Conservation (phyloP, 345 rosid genomes). For the Citrus australasica region DNA sequence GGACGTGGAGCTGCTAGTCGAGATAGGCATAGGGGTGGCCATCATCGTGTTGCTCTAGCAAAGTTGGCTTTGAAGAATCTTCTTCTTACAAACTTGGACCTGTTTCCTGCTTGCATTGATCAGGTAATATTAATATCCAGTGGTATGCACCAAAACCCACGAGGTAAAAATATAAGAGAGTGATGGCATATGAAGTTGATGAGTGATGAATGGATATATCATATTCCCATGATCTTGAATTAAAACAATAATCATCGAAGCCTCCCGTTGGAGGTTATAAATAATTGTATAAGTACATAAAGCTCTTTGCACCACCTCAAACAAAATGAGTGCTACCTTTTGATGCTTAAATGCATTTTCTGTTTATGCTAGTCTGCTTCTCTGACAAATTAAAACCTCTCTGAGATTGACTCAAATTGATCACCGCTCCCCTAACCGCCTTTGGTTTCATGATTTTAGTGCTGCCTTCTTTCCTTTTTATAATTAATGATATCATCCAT, state of each 20-base stretch:
- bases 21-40: constrained; percentile 80
- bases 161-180: not conserved
- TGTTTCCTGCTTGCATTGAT: constrained; percentile 96
- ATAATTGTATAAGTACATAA: not conserved
- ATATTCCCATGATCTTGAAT: not conserved
- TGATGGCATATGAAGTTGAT: constrained; percentile 5
- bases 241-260: not conserved
- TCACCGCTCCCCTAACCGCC: not conserved
- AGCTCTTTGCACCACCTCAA: not conserved
- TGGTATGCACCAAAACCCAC: constrained; percentile 2
- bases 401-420: not conserved
- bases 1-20: constrained; percentile 83
- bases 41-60: constrained; percentile 90
- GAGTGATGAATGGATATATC: constrained; percentile 1
- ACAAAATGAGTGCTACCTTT: not conserved
- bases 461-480: not conserved
- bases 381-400: not conserved
- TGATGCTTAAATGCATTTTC: not conserved
- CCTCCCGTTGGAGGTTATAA: not conserved
- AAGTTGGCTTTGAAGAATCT: constrained; percentile 94
- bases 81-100: constrained; percentile 94
- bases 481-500: not conserved
- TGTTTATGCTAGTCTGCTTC: not conserved
- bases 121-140: constrained; percentile 53
- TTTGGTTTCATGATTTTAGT: not conserved